A percentile compares a stretch with the other conserved stretches of the same genome.
phyloP scores from a whole-genome alignment of 2,329 filamentous ascomycete genomes.

The Chrysoporthe austroafricana region DNA sequence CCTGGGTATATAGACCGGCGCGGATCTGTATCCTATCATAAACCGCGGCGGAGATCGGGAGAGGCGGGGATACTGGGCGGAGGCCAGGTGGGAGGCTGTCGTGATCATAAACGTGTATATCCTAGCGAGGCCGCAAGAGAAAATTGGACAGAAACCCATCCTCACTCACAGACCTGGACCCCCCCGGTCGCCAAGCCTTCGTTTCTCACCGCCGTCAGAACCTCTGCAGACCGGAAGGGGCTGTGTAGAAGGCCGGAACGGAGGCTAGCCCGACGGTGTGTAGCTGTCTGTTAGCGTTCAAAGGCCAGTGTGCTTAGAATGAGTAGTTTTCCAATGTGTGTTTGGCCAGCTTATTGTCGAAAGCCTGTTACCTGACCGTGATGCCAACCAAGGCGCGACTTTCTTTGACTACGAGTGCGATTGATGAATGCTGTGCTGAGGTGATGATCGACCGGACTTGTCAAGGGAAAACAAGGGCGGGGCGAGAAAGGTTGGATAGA shows the following conservation, averaged over 20 bases:
- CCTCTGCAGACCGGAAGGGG: background rate
- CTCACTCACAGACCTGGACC: slow-evolving; percentile 7
- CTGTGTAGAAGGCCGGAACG: too few species aligned
- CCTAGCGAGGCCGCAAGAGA: slow-evolving; percentile 9
- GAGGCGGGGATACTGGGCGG: slow-evolving; percentile 1
- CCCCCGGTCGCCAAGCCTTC: too few species aligned
- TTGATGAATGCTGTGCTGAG: too few species aligned
- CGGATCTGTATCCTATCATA: slow-evolving; percentile 21
- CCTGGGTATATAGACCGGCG: slow-evolving; percentile 19
- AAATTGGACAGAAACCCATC: slow-evolving; percentile 16
- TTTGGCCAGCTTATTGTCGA: too few species aligned
- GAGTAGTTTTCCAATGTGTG: too few species aligned
- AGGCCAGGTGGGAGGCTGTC: slow-evolving; percentile 8
- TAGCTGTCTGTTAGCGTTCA: too few species aligned
- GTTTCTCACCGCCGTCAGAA: too few species aligned
- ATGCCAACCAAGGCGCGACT: background rate
- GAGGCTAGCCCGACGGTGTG: too few species aligned
- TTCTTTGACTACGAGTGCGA: background rate
- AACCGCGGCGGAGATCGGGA: slow-evolving; percentile 7
- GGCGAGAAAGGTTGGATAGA: background rate
- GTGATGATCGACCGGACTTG: background rate
- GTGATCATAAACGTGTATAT: slow-evolving; percentile 14
- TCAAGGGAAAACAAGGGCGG: background rate
- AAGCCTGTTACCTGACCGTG: too few species aligned
- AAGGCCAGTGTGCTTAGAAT: too few species aligned